Evolutionary conservation across 306 rosid species (phyloP).

Genomic region (Arachis stenosperma): DNA sequence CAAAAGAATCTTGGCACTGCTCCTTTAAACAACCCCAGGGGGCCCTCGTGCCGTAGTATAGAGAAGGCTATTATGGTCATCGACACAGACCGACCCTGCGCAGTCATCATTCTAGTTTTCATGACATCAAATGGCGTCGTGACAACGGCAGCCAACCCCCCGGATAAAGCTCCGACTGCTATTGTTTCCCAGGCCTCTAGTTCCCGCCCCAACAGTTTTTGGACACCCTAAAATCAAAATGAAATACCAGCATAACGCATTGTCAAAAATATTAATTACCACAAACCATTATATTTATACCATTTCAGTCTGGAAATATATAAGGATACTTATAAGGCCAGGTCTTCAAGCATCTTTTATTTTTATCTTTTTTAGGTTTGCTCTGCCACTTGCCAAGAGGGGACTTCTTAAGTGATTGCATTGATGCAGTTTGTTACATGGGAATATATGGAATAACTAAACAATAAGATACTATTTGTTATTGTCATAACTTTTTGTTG

Average conservation of each 20-base stretch:
- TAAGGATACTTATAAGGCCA: background rate
- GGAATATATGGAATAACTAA: background rate
- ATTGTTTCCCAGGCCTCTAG: slow-evolving; percentile 97
- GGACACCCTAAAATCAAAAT: slow-evolving; percentile 61
- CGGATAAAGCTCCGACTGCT: slow-evolving; percentile 93
- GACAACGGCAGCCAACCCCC: slow-evolving; percentile 93
- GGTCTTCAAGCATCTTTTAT: background rate
- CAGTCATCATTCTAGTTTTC: slow-evolving; percentile 99
- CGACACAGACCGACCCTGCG: slow-evolving; percentile 77
- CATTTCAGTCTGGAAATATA: background rate
- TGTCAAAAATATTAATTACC: background rate
- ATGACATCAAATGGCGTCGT: slow-evolving; percentile 98
- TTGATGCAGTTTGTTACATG: background rate
- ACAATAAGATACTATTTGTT: background rate
- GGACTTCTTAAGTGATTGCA: no score
- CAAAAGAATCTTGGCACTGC: slow-evolving; percentile 97
- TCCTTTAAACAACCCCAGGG: slow-evolving; percentile 92
- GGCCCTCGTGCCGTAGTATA: slow-evolving; percentile 85
- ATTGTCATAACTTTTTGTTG: no score
- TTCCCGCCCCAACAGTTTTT: slow-evolving; percentile 73
- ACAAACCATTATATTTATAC: background rate
- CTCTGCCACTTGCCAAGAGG: no score
- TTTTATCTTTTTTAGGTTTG: no score
- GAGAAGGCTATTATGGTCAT: slow-evolving; percentile 78
- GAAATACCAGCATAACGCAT: background rate